Conservation (phyloP, 768 basidiomycete species). For the Tulasnella sp. region DNA sequence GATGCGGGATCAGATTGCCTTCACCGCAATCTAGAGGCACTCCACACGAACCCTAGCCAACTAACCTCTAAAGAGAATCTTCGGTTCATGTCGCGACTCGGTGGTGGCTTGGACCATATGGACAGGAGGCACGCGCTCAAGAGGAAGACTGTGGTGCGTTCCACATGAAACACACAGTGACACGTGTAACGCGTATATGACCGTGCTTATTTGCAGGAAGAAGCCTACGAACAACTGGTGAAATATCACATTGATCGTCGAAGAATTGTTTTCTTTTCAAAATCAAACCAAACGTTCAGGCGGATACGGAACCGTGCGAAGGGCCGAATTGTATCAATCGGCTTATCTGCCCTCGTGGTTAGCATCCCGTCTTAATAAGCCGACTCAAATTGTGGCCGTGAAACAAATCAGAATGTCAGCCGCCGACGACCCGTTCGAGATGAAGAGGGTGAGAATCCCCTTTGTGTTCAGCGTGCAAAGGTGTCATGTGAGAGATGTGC, state of each 20-base stretch:
- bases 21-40: too few species aligned
- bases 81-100: neutral
- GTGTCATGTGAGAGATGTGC: neutral
- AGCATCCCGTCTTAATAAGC: neutral
- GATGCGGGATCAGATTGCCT: too few species aligned
- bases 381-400: slow-evolving; percentile 1
- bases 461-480: neutral
- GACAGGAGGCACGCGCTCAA: neutral
- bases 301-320: neutral
- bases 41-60: neutral
- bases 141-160: neutral
- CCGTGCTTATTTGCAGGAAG: neutral
- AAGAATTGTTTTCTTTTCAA: neutral
- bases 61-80: neutral
- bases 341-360: neutral
- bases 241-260: neutral
- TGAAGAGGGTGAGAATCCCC: neutral
- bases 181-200: neutral
- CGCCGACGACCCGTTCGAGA: neutral
- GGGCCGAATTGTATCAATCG: neutral
- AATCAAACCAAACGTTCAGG: neutral
- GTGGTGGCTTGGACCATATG: neutral
- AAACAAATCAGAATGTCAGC: slow-evolving; percentile 5
- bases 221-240: neutral
- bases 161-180: neutral